Base-by-base conservation (phyloP, 805 yeast species). In the Debaryomyces castellii region DNA sequence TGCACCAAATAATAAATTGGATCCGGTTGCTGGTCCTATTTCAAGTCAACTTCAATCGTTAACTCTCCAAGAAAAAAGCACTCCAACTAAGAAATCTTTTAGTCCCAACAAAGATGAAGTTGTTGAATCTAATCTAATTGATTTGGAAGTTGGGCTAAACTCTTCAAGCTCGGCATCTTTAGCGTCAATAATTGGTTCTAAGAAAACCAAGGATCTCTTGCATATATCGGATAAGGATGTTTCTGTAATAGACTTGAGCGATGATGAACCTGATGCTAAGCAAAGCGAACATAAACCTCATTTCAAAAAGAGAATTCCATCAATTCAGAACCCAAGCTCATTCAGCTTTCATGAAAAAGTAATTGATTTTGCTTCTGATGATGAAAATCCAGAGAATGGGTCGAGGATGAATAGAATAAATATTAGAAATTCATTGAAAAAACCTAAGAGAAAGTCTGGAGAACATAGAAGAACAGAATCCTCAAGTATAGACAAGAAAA, bases 351-450 rank as follows among this genome's bases (percentile, higher is more conserved):
- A 69, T 48, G 76, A 73, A 51, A 74, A 73, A 48, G 74, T 71
- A 3, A 65, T 73, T 45, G 77, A 73, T 51, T 73, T 71, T 62
- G 77, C 71, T 1, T 69, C 75, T 10, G 77, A 73, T 49, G 76
- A 73, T 50, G 77, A 73, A 45, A 67, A 65, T 45, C 69, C 69
- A 1, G 67, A 57, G 6, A 59, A 63, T 40, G 59, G 59, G 12
- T 64, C 72, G 1, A 55, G 55, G 20, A 66, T 73, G 76, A 72
- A 58, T 52, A 52, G 77, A 14, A 53, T 73, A 27, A 62, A 74
- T 10, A 73, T 73, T 34, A 54, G 77, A 44, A 62, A 64, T 37
- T 67, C 76, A 4, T 57, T 73, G 43, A 65, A 56, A 53, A 64
- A 59, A 35, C 53, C 61, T 18, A 63, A 63, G 47, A 55, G 69